Percentiles rank a stretch among this genome's conserved stretches.
phyloP scores from a whole-genome alignment of 306 rosid genomes.

The Acacia confusa region DNA sequence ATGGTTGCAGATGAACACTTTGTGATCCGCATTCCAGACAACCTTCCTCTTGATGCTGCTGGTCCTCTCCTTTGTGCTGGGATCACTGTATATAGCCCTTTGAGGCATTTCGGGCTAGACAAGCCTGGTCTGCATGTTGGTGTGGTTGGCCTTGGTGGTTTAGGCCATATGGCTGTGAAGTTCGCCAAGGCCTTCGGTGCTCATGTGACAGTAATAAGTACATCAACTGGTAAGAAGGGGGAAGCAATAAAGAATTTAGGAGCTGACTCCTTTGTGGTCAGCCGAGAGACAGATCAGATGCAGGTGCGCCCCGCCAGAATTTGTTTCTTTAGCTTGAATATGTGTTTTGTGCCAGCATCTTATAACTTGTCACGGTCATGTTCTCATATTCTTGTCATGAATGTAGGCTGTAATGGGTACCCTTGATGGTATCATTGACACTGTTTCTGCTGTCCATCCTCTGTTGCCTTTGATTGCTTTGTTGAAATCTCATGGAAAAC shows the following conservation, averaged over 20 bases:
- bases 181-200: slow-evolving; percentile 45
- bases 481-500: slow-evolving; percentile 40
- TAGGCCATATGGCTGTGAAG: slow-evolving; percentile 50
- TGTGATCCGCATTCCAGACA: slow-evolving; percentile 32
- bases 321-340: background rate
- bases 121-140: slow-evolving; percentile 38
- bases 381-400: background rate
- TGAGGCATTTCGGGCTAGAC: slow-evolving; percentile 35
- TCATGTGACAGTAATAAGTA: slow-evolving; percentile 43
- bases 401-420: slow-evolving; percentile 35
- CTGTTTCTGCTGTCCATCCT: slow-evolving; percentile 42
- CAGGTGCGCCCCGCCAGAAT: slow-evolving; percentile 14
- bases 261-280: slow-evolving; percentile 38
- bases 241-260: slow-evolving; percentile 38
- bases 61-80: slow-evolving; percentile 52
- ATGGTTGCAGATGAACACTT: slow-evolving; percentile 43
- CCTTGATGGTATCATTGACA: slow-evolving; percentile 48
- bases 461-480: slow-evolving; percentile 31
- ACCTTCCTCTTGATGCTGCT: slow-evolving; percentile 38
- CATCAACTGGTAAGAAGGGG: slow-evolving; percentile 34
- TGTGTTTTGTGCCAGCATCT: background rate
- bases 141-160: slow-evolving; percentile 55
- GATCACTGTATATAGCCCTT: slow-evolving; percentile 47
- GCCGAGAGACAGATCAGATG: slow-evolving; percentile 39
- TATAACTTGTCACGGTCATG: too few species aligned